Evolutionary conservation across 495 filamentous ascomycete species (phyloP), one percentile per base, ranked within the genome.

Genomic region (Cladorrhinum samala): DNA sequence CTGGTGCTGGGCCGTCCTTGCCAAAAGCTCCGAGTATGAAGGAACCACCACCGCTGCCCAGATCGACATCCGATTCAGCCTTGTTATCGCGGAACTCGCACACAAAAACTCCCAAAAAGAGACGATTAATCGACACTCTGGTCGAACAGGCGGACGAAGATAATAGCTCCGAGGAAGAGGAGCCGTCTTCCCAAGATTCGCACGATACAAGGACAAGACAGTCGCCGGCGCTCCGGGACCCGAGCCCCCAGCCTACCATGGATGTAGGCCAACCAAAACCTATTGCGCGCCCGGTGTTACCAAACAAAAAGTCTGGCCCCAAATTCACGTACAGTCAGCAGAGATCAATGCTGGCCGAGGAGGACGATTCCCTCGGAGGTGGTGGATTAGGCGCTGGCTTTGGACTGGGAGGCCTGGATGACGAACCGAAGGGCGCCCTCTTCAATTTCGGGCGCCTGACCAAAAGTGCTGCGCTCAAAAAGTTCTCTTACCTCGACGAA

Each of bases 61-160:
- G 25, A 18, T 11, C 48, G 14, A 41, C 44, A 17, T 19, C 50
- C 21, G 3, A 27, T 46, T 9, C 54, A 38, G 17, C 17, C 38
- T 6, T 33, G 5, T 33, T 33, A 11, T 4, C 30, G 43, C 27
- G 4, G 24, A 4, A 20, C 46, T 7, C 19, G 47, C 25, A 19
- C 21, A n/a, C 44, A 53, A 42, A 61, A 44, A 30, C 52, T 53
- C 2, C 68, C 68, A 16, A 75, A 74, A 47, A 47, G 33, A 73
- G 69, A 49, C 72, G 80, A 16, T 49, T 83, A 21, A 81, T 83
- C 50, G 80, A 83, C 65, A 66, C 71, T 21, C 63, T 83, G n/a
- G 75, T 68, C 13, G 70, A 71, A n/a, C 76, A 79, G 54, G 62
- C 57, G 11, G 52, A 62, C 5, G 56, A 46, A 13, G 52, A 55